Evolutionary conservation across 768 basidiomycete species (phyloP), one percentile per base, ranked within the genome.

Genomic region (Leccinellum rugosiceps): DNA sequence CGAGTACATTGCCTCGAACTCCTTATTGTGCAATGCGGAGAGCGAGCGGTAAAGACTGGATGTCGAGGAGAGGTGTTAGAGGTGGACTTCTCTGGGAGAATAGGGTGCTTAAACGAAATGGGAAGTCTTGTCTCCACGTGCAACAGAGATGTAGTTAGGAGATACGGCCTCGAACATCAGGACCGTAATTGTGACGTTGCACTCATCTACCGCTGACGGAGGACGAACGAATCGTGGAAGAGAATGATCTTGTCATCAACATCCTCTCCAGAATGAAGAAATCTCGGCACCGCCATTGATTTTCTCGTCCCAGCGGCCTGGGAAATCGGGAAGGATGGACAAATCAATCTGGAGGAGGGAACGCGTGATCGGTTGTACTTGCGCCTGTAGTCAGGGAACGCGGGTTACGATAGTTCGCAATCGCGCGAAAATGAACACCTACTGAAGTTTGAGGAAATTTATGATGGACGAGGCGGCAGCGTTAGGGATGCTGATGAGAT

Each of bases 81-180:
- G 84, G 80, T 0, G 97, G 97, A 97, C 64, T 94, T 96, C 69
- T 95, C 94, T 1, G 97, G 97, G 5, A 98, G 86, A 58, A 98
- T 95, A 49, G 98, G 84, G 68, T 98, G 94, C 72, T 96, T 97
- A 85, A 99, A 98, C 1, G 93, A 95, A 51, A 98, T 90, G 0
- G 97, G 95, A 0, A 98, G 77, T 11, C 93, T 85, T 1, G 95
- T 98, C 74, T 98, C 94, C 2, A 94, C 84, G 63, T 98, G 95
- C 83, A 55, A 98, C 78, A 6, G 92, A 93, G 68, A 99, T 94
- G 77, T 98, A 98, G 72, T 98, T 98, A 1, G 97, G 97, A 19
- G 97, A 96, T 14, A 97, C 88, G 0, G 97, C 96, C 66, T 98
- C 96, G 65, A 89, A 92, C 84, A 99, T 96, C 0, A 94, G 94